Base-by-base conservation (phyloP, 169 alveolate species). In the Haemoproteus tartakovskyi region DNA sequence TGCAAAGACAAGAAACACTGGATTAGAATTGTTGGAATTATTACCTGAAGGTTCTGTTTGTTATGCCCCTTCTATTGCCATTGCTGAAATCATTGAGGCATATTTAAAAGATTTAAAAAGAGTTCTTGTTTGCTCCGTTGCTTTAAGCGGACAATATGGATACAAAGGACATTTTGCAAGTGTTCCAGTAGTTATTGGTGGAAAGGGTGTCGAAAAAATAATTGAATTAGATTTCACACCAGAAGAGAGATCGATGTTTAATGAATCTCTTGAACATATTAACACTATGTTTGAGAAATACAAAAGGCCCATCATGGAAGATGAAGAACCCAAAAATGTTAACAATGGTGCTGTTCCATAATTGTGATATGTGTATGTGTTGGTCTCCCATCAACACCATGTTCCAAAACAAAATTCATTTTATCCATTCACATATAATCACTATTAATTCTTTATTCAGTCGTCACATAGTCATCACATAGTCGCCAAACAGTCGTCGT, bases 1-100 rank as follows among this genome's bases (percentile, higher is more conserved):
- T 14, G 86, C 82, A 43, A 64, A 78, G 18, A 88, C 93, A 21
- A 88, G 79, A 54, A 78, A 60, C 19, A 88, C 91, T 9, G 83
- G 90, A 40, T 74, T 79, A 59, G 90, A 87, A 62, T 48, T 88
- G 22, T 78, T 89, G 24, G 90, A 88, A 38, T 43, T 80, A 16
- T 40, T 88, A 60, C 89, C 87, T 50, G 87, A 80, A 30, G 90
- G 87, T 40, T 82, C 89, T 29, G 91, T 79, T 9, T 88, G 88
- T 79, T 81, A 85, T 80, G 93, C 91, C n/a, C 91, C 90, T 24
- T 89, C 91, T 12, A 84, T 87, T 12, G 89, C 93, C 21, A 86
- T 87, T 50, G 87, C 78, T 19, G 86, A 85, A 54, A 80, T 88
- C 56, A 88, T 87, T 38, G 91, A 85, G 50, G 90, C 91, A 22